Evolutionary conservation across 306 rosid genomes (phyloP), one percentile per base, ranked within the genome.

Genomic region (Astragalus glycyphyllos): DNA sequence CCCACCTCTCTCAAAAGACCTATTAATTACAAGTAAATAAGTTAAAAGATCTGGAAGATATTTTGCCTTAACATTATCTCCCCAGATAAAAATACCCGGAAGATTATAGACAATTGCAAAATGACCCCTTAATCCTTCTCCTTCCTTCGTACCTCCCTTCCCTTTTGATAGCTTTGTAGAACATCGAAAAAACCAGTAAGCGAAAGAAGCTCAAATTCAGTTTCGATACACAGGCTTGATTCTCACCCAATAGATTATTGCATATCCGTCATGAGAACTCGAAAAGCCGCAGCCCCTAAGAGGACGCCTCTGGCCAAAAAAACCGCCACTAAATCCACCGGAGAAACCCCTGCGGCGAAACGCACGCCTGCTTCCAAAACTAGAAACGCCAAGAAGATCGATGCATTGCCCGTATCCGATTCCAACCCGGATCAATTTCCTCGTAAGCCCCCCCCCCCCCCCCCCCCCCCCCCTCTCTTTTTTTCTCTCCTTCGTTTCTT

Each of bases 271-370:
- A 91, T 91, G 97, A 85, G 80, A 58, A 86, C 90, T 65, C 90
- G 92, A 41, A 88, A 83, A 31, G 67, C 79, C 49, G 58, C 84
- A 12, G 49, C 84, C 13, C 46, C 78, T 12, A 88, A 71, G 72
- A 90, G 74, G 51, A 80, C 87, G 11, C 90, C 71, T 59, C 89
- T 83, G 77, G 51, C 68, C 50, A 83, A 79, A 69, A 88, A 86
- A 76, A 13, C 86, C 34, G 57, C 85, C 29, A 10, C 74, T 7
- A 86, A 80, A 80, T 6, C 88, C 12, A 59, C 78, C 58, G 74
- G 11, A 4, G 77, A 68, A 45, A 35, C 81, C 13, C 31, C 65
- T 8, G 73, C 65, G 49, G 41, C 77, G 1, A 86, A 75, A 77
- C 84, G 89, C 74, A 42, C 74, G 6, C 2, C 83, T 35, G 38